These are phyloP conservation scores for Dothidotthia symphoricarpi DNA, from an alignment of 2,329 filamentous ascomycete genomes.

Conservation along the genomic window DNA sequence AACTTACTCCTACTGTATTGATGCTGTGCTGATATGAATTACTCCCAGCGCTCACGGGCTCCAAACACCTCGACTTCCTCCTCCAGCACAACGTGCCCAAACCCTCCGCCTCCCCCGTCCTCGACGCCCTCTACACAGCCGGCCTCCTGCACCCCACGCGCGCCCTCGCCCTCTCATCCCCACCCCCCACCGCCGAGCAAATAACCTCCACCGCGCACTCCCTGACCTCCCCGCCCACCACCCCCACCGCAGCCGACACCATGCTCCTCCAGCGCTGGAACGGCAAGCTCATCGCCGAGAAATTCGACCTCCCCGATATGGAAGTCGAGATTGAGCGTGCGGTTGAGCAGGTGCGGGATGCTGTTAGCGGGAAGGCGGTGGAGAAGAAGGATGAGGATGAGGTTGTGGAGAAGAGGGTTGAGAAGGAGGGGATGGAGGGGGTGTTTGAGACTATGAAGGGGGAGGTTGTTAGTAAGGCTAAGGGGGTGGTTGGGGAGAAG, in stretches of 20 bases:
- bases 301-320: slow-evolving; percentile 51
- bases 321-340: slow-evolving; percentile 55
- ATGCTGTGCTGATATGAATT: no score
- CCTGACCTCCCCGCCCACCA: slow-evolving; percentile 42
- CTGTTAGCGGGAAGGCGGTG: slow-evolving; percentile 40
- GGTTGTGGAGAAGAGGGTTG: slow-evolving; percentile 9
- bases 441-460: no score
- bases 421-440: no score
- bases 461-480: no score
- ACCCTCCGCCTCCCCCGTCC: slow-evolving; percentile 61
- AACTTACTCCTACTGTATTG: not conserved
- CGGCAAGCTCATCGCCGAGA: slow-evolving; percentile 52
- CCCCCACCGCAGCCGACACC: slow-evolving; percentile 45
- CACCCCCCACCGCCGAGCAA: slow-evolving; percentile 37
- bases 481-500: no score
- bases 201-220: slow-evolving; percentile 42
- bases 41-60: slow-evolving; percentile 68
- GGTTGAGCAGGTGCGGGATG: slow-evolving; percentile 51
- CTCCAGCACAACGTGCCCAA: slow-evolving; percentile 69
- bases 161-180: slow-evolving; percentile 41
- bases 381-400: slow-evolving; percentile 42
- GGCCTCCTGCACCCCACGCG: slow-evolving; percentile 48
- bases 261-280: slow-evolving; percentile 53
- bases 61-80: slow-evolving; percentile 80
- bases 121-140: slow-evolving; percentile 72